Evolutionary conservation across 2,329 filamentous ascomycete species (phyloP).

Genomic region (Parafenestella ontariensis): DNA sequence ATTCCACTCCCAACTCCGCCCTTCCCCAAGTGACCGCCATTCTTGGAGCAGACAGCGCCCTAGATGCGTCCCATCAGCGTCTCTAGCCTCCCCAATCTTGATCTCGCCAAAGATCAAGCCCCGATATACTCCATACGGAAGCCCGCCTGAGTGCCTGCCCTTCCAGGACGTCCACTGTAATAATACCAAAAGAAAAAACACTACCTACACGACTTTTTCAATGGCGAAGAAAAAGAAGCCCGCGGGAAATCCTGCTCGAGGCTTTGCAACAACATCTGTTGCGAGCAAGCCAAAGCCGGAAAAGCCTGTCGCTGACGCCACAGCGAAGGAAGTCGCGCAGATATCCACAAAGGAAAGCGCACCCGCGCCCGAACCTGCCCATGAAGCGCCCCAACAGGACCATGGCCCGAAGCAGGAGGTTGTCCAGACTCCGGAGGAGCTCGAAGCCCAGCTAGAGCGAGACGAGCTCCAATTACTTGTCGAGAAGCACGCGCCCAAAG

Average conservation of each 20-base stretch:
- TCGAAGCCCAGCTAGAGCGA: constrained; percentile 86
- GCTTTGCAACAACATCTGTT: constrained; percentile 91
- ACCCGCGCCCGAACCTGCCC: constrained; percentile 8
- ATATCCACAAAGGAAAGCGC: constrained; percentile 22
- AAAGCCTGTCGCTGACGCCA: constrained; percentile 27
- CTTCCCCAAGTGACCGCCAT: constrained; percentile 2
- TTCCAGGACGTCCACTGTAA: constrained; percentile 16
- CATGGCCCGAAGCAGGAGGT: constrained; percentile 44
- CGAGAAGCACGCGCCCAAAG: constrained; percentile 81
- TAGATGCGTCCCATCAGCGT: constrained; percentile 40
- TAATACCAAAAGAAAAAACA: not conserved
- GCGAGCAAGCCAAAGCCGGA: constrained; percentile 76
- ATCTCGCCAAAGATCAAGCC: constrained; percentile 45
- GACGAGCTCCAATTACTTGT: constrained; percentile 88
- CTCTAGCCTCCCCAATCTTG: constrained; percentile 37
- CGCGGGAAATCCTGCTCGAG: constrained; percentile 83
- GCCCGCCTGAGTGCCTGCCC: constrained; percentile 25
- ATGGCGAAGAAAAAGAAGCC: constrained; percentile 97
- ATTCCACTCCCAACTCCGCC: constrained; percentile 5
- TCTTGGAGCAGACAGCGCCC: constrained; percentile 28
- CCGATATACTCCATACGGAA: constrained; percentile 46
- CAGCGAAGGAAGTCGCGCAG: constrained; percentile 11
- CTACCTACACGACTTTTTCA: constrained; percentile 19
- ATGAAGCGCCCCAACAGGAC: constrained; percentile 5
- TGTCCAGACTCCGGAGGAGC: constrained; percentile 78